phyloP scores from a whole-genome alignment of 768 basidiomycete species.

The Rhizopogon salebrosus region DNA sequence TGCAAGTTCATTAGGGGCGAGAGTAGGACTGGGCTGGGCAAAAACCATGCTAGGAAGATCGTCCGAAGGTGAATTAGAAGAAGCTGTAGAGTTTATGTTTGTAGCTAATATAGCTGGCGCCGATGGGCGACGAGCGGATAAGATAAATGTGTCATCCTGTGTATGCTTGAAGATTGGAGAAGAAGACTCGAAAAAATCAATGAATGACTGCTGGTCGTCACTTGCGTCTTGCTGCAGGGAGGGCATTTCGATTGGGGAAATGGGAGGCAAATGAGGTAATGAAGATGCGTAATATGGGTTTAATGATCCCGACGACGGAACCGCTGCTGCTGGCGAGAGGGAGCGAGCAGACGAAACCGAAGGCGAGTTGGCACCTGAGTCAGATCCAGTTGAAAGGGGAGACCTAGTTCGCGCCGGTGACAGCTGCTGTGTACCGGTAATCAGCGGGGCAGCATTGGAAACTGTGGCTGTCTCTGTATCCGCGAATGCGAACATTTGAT shows the following conservation, averaged over 20 bases:
- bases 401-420: conserved; percentile 13
- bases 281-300: conserved; percentile 33
- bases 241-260: conserved; percentile 15
- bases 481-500: conserved; percentile 11
- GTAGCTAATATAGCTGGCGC: conserved; percentile 13
- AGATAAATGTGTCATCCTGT: background rate
- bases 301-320: conserved; percentile 39
- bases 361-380: background rate
- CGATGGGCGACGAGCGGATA: conserved; percentile 8
- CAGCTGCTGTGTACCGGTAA: conserved; percentile 9
- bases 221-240: conserved; percentile 12
- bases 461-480: conserved; percentile 19
- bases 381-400: conserved; percentile 2
- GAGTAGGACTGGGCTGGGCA: conserved; percentile 24
- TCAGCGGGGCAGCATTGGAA: conserved; percentile 8
- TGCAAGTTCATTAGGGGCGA: background rate
- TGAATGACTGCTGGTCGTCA: conserved; percentile 41
- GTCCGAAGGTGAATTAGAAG: conserved; percentile 12
- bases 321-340: conserved; percentile 18
- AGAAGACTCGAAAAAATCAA: conserved; percentile 37
- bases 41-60: conserved; percentile 29
- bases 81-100: conserved; percentile 13
- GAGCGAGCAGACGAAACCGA: conserved; percentile 18
- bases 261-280: conserved; percentile 20
- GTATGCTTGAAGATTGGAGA: conserved; percentile 2